Base-by-base conservation (phyloP, 1,284 basidiomycete species). In the Phellopilus nigrolimitatus region DNA sequence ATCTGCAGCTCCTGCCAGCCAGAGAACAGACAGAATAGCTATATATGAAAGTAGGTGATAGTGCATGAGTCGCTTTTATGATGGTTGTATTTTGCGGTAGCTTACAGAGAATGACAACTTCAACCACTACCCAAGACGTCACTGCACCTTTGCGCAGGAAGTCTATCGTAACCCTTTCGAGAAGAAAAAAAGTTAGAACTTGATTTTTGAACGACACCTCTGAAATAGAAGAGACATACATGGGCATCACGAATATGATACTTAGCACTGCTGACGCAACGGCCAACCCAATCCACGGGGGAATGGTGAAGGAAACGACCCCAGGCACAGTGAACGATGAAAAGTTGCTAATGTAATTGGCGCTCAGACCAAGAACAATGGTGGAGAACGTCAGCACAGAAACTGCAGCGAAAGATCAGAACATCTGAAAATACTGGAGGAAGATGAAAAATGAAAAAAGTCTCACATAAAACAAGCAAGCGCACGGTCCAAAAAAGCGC, bases 81-180 rank as follows among this genome's bases (percentile, higher is more conserved):
- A n/a, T n/a, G n/a, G n/a, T n/a, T n/a, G n/a, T 25, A 40, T 7
- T 2, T 15, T n/a, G 1, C n/a, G 40, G 15, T 28, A 8, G 38
- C 49, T 12, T 21, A 55, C 54, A 37, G 15, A 44, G 21, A n/a
- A 44, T 33, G 19, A 50, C 47, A 7, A 59, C 30, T 31, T 59
- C 58, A 15, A 55, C 47, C 34, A 50, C 17, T 12, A 58, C 43
- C 41, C 45, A 45, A n/a, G 51, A 55, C 9, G 55, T 54, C 17
- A 59, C 27, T 2, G 55, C 51, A 13, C 55, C 58, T 34, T 47
- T 56, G 8, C 58, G 51, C 2, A 56, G 8, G 8, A 51, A 41
- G 37, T 59, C 58, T 25, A 59, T 54, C 12, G 51, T 30, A n/a
- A 56, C 15, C 21, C 58, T 59, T 22, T n/a, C n/a, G n/a, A n/a